phyloP scores from a whole-genome alignment of 225 moss, liverwort and hornwort species.

The Physcomitrellopsis africana region DNA sequence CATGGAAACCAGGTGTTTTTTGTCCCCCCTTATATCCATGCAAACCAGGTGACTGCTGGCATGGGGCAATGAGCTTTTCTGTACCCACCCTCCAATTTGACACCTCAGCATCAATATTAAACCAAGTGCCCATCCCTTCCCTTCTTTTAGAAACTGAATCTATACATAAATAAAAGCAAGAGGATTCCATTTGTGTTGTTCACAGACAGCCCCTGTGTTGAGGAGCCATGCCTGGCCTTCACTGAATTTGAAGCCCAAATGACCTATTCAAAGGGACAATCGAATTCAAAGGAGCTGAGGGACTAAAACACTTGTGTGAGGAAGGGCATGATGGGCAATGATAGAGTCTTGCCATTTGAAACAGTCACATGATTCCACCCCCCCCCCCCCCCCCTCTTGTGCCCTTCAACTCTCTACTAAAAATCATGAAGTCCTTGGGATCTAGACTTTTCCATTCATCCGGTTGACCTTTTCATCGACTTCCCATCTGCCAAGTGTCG shows the following conservation, averaged over 20 bases:
- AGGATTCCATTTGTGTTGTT: neutral
- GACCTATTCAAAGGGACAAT: neutral
- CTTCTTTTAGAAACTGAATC: neutral
- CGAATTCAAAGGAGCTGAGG: too few species aligned
- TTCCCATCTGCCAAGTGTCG: constrained; percentile 27
- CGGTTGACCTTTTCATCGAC: neutral
- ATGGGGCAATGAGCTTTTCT: too few species aligned
- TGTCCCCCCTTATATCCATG: neutral
- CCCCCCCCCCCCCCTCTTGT: neutral
- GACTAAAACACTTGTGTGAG: neutral
- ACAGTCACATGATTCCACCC: constrained; percentile 12
- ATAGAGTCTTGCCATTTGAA: neutral
- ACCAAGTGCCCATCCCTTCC: too few species aligned
- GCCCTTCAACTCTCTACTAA: neutral
- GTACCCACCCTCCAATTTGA: too few species aligned
- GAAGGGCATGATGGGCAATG: neutral
- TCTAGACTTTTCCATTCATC: neutral
- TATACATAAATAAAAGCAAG: neutral
- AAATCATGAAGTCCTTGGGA: constrained; percentile 17
- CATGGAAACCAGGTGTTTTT: neutral
- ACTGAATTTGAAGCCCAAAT: neutral
- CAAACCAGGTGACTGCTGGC: neutral
- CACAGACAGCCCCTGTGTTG: neutral
- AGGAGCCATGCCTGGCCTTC: neutral
- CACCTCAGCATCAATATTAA: too few species aligned